These are phyloP conservation scores for Pseudocercospora musae DNA, from an alignment of 2,329 filamentous ascomycete genomes.

Conservation along the genomic window DNA sequence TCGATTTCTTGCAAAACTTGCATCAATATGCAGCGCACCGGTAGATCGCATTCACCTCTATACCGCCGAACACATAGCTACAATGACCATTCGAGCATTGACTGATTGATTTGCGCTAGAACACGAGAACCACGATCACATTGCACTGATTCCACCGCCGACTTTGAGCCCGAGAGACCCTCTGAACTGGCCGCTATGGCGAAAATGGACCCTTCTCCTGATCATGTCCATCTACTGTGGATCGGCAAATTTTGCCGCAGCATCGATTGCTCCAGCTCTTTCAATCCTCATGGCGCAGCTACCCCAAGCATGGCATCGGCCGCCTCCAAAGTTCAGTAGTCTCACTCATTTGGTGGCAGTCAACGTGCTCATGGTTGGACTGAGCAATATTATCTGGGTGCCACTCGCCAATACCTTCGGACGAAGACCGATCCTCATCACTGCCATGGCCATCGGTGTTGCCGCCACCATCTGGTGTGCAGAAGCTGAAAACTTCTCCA, in stretches of 20 bases:
- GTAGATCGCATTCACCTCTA: neutral
- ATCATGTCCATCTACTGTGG: slow-evolving; percentile 41
- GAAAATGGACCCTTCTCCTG: slow-evolving; percentile 37
- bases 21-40: neutral
- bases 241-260: slow-evolving; percentile 38
- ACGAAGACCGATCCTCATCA: slow-evolving; percentile 38
- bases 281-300: slow-evolving; percentile 29
- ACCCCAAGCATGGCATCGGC: slow-evolving; percentile 17
- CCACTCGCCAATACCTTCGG: slow-evolving; percentile 43
- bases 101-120: slow-evolving; percentile 19
- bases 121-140: slow-evolving; percentile 36
- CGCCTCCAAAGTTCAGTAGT: slow-evolving; percentile 32
- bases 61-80: too few relatives aligned
- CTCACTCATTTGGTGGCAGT: slow-evolving; percentile 39
- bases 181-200: slow-evolving; percentile 39
- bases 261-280: slow-evolving; percentile 38
- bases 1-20: neutral
- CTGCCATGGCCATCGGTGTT: slow-evolving; percentile 35
- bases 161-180: slow-evolving; percentile 41
- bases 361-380: slow-evolving; percentile 40
- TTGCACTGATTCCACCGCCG: slow-evolving; percentile 39
- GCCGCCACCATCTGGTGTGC: slow-evolving; percentile 42
- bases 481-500: slow-evolving; percentile 36
- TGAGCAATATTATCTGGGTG: slow-evolving; percentile 42
- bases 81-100: neutral